Percentiles rank a stretch among this genome's conserved stretches.
Evolutionary conservation across 306 rosid genomes (phyloP).

Genomic region (Pterocarpus santalinus): DNA sequence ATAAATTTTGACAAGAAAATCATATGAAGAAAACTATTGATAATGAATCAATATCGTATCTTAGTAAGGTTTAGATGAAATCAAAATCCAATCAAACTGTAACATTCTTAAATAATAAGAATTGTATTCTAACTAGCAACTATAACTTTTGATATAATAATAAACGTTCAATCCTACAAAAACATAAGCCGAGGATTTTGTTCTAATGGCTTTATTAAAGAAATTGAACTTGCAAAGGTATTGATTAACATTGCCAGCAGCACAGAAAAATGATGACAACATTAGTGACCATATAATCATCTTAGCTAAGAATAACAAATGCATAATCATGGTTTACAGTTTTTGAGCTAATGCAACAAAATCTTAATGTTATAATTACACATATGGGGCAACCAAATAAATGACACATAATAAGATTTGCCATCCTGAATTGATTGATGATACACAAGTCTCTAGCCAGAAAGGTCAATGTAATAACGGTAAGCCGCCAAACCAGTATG

Average conservation of each 20-base stretch:
- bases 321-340: not conserved
- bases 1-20: slow-evolving; percentile 2
- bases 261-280: slow-evolving; percentile 20
- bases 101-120: too few species aligned
- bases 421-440: slow-evolving; percentile 38
- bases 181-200: not conserved
- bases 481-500: slow-evolving; percentile 31
- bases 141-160: too few species aligned
- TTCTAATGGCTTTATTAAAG: not conserved
- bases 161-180: not conserved
- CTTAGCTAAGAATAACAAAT: slow-evolving; percentile 8
- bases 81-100: too few species aligned
- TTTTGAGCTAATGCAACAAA: not conserved
- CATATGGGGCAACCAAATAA: not conserved
- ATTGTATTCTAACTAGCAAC: too few species aligned
- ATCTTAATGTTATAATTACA: not conserved
- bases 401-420: not conserved
- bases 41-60: too few species aligned
- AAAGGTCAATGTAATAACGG: slow-evolving; percentile 36
- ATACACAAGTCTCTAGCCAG: slow-evolving; percentile 2
- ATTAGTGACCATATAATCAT: slow-evolving; percentile 22
- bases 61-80: too few species aligned
- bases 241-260: not conserved
- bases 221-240: slow-evolving; percentile 18
- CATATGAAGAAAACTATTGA: not conserved